Base-by-base conservation (phyloP, 805 yeast genomes). In the Phaffomyces antillensis region DNA sequence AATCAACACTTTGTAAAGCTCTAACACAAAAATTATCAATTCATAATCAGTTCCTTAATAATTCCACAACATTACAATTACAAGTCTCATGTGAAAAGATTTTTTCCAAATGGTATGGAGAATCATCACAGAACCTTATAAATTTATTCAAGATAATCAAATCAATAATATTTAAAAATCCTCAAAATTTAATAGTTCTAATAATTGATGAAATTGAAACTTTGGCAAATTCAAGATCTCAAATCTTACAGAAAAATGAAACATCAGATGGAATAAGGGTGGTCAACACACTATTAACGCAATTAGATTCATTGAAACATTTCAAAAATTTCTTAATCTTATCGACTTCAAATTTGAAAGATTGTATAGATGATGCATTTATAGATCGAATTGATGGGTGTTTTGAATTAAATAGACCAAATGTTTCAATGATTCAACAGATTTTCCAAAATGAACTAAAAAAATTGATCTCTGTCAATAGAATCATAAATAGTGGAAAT, bases 171-270 rank as follows among this genome's bases (percentile, higher is more conserved):
- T 24, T 42, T 20, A 39, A 46, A 17, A 40, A 54, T 11, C 40
- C 50, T 16, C 47, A 47, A 5, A 43, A 51, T 13, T 57, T 63
- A 45, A 55, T 70, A 3, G 61, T 69, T 38, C 47, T 72, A 15
- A 47, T 71, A n/a, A 66, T 72, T 39, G 76, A 72, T 51, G 77
- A 72, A 46, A 65, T 72, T 12, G 77, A 72, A 51, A 66, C 76
- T 0, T 56, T 73, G 30, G 73, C 73, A 1, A 58, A 65, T 33
- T 67, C 74, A 16, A 60, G 77, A 52, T 41, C 54, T 9, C 60
- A 61, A 16, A 48, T 67, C 5, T 46, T 65, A 34, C 53, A 51
- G 8, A 67, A 66, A 38, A 64, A 66, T 44, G 75, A 71, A 48
- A 62, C 75, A 2, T 63, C 68, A 2, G 75, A 70, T 49, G 62